Evolutionary conservation across 768 basidiomycete species (phyloP).

Genomic region (Pleurotus giganteus): DNA sequence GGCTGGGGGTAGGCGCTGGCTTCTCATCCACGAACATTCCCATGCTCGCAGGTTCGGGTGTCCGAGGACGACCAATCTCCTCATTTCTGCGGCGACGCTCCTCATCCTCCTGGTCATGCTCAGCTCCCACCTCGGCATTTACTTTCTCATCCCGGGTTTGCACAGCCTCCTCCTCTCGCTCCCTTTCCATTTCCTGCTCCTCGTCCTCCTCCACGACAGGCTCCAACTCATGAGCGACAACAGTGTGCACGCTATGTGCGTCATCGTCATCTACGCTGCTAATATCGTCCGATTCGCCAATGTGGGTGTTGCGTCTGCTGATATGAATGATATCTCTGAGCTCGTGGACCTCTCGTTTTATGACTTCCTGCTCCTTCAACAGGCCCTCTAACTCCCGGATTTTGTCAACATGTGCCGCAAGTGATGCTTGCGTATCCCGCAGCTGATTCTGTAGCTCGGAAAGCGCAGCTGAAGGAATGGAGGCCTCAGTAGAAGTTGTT

Average conservation of each 20-base stretch:
- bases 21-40: constrained; percentile 37
- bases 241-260: constrained; percentile 66
- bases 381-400: constrained; percentile 80
- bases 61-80: constrained; percentile 69
- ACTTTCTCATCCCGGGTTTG: constrained; percentile 26
- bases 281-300: constrained; percentile 22
- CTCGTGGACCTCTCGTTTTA: constrained; percentile 73
- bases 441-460: constrained; percentile 80
- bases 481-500: constrained; percentile 18
- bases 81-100: constrained; percentile 51
- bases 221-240: constrained; percentile 67
- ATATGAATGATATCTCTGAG: constrained; percentile 71
- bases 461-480: constrained; percentile 25
- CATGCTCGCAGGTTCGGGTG: constrained; percentile 75
- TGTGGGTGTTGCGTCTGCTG: constrained; percentile 15
- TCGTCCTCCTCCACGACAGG: constrained; percentile 77
- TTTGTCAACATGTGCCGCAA: constrained; percentile 77
- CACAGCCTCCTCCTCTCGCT: constrained; percentile 1
- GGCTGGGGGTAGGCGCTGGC: constrained; percentile 21
- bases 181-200: constrained; percentile 36
- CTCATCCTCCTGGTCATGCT: constrained; percentile 39
- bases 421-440: constrained; percentile 75
- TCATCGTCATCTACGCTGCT: constrained; percentile 70
- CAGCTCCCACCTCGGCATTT: constrained; percentile 40
- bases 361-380: constrained; percentile 79